Evolutionary conservation across 176 grass and related monocot species (phyloP).

Genomic region (Hordeum marinum): DNA sequence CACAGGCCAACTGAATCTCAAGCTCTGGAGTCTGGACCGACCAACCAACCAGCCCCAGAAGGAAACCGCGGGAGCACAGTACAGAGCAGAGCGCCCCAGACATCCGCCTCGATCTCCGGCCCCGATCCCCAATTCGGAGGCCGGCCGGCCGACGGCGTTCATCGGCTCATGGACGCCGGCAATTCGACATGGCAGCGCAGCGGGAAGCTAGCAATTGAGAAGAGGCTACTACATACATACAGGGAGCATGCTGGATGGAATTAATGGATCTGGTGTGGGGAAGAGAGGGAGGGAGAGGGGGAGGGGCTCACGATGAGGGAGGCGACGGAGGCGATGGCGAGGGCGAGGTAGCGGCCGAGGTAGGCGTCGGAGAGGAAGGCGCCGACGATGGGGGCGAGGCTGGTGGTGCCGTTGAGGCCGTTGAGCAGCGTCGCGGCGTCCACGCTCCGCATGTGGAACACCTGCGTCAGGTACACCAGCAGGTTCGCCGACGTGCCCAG

Average conservation of each 20-base stretch:
- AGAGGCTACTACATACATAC: too few relatives aligned
- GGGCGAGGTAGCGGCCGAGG: conserved; percentile 76
- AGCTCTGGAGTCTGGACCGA: too few relatives aligned
- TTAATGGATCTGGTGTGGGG: not conserved
- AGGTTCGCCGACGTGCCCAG: conserved; percentile 86
- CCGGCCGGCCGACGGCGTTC: not conserved
- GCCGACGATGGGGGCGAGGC: conserved; percentile 80
- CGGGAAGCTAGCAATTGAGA: not conserved
- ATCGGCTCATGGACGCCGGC: not conserved
- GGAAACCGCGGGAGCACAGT: not conserved
- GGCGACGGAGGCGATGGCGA: conserved; percentile 67
- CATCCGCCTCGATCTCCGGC: not conserved
- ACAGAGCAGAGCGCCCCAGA: not conserved
- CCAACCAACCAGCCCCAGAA: not conserved
- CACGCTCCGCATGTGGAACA: conserved; percentile 91
- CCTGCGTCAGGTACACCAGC: conserved; percentile 84
- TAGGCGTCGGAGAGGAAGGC: conserved; percentile 93
- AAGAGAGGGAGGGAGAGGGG: not conserved
- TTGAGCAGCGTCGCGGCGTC: conserved; percentile 78
- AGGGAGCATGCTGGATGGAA: not conserved
- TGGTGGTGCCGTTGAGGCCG: conserved; percentile 75
- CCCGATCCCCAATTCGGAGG: not conserved
- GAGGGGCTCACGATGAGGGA: conserved; percentile 55
- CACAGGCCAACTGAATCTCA: not conserved
- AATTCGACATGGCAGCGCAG: not conserved